Evolutionary conservation across 352 stramenopile species (phyloP), one percentile per base, ranked within the genome.

Genomic region (Phytopythium kandeliae): DNA sequence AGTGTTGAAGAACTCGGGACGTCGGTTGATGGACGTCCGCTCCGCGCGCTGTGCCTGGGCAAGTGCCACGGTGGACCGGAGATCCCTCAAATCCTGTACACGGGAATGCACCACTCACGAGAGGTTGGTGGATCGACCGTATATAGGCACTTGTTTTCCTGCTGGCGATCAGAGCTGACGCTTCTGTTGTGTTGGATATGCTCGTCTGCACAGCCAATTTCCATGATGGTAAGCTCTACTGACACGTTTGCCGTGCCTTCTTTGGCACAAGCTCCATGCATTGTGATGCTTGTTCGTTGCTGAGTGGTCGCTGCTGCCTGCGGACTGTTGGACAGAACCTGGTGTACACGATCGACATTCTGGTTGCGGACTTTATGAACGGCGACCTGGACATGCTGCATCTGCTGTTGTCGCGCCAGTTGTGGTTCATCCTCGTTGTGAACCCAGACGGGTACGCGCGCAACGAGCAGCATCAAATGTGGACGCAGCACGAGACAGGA

Each of bases 381-480:
- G 75, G 78, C 22, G 70, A 85, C 21, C 33, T 81, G 19, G 68
- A 78, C 19, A 70, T 70, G 21, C 43, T 81, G 2, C 52, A 81
- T 25, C 53, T 94, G 10, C 57, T 94, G 4, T 63, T 69, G 1
- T 76, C 81, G 2, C 77, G 81, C 2, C 81, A 94, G 48, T 58
- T 94, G 17, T 94, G 84, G 84, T 94, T 94, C 50, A 66, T 94
- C 11, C 50, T 87, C 6, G 62, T 94, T 26, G 84, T 94, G 16
- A 94, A 94, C 36, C 84, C 84, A 0, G 84, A 94, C 48, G 84
- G 81, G 10, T 94, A 94, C 40, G 81, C 73, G 2, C 72, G 76
- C 31, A 94, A 94, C 44, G 78, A 89, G 56, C 58, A 71, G 48
- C 55, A 74, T 26, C 57, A 71, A 13, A 72, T 82, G 16, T 92